Evolutionary conservation across 2,329 filamentous ascomycete species (phyloP), one percentile per base, ranked within the genome.

Genomic region (Aspergillus hortae): DNA sequence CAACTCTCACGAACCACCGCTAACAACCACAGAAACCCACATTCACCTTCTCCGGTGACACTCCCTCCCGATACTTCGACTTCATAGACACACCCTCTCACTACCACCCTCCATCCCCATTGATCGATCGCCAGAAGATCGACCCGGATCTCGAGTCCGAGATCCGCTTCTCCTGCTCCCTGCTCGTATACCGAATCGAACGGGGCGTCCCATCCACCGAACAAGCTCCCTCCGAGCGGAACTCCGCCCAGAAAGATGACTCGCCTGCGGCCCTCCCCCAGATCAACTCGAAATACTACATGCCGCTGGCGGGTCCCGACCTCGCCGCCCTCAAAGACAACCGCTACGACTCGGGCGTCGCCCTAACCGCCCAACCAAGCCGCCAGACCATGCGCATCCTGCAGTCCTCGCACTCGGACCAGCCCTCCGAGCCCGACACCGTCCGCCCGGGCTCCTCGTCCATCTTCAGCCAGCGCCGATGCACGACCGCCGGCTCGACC

Each of bases 61-160:
- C 65, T 32, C 40, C 49, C 30, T 59, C 52, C 11, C 59, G 62
- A 15, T 57, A 60, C 40, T 71, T 69, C 53, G 64, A 69, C 40
- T 69, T 73, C 49, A 61, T 62, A 12, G 70, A 73, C 43, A 68
- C 69, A 6, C 59, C 66, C 1, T 62, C 61, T 21, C 60, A 64
- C 48, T 67, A 63, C 46, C 58, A 62, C 23, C 66, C 69, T 4
- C 49, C 55, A 3, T 68, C 69, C 2, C 64, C 68, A 4, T 51
- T 72, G 19, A 65, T 73, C 17, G 58, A 66, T 11, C 66, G 71
- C 21, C 71, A 67, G 53, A 48, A 62, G 2, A 60, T 75, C 12
- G 56, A 62, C 2, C 60, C 62, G 6, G 62, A 68, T 19, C 45
- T 72, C 4, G 70, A 73, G 48, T 62, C 56, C 2, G 61, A 73